Conservation (phyloP, 768 basidiomycete genomes). For the Phlegmacium glaucopus region DNA sequence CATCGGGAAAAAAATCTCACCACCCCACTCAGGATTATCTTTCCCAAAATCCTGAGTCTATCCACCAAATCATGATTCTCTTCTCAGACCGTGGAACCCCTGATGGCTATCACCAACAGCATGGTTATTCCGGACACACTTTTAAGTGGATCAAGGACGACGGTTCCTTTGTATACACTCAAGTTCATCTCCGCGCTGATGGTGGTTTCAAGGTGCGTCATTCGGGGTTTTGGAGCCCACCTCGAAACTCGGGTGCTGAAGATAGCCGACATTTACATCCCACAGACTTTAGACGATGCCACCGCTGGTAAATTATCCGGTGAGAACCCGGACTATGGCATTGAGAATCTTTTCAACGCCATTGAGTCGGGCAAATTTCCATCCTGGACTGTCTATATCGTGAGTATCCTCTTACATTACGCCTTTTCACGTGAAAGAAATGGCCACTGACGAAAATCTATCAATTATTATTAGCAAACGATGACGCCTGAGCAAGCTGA, state of each 20-base stretch:
- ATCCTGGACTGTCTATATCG: constrained; percentile 84
- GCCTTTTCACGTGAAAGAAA: background rate
- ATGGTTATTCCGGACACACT: constrained; percentile 94
- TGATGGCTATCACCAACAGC: constrained; percentile 80
- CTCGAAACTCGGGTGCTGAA: constrained; percentile 3
- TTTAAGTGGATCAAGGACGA: constrained; percentile 85
- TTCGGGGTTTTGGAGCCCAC: background rate
- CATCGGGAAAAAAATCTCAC: background rate
- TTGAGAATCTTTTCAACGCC: constrained; percentile 70
- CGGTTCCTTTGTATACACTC: constrained; percentile 82
- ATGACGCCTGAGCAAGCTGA: constrained; percentile 94
- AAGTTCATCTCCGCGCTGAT: constrained; percentile 78
- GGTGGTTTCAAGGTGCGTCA: constrained; percentile 72
- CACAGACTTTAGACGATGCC: constrained; percentile 67
- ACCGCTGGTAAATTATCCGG: constrained; percentile 66
- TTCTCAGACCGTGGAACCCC: constrained; percentile 97
- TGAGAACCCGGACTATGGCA: constrained; percentile 83
- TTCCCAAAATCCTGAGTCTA: constrained; percentile 83
- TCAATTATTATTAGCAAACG: constrained; percentile 57
- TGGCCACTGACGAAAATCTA: constrained; percentile 1
- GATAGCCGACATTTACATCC: constrained; percentile 9
- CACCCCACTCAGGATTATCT: constrained; percentile 68
- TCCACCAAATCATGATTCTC: constrained; percentile 85
- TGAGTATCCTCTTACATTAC: constrained; percentile 32
- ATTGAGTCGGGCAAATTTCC: constrained; percentile 83